phyloP scores from a whole-genome alignment of 192 early-diverging fungal genomes.

The Coemansia sp. region DNA sequence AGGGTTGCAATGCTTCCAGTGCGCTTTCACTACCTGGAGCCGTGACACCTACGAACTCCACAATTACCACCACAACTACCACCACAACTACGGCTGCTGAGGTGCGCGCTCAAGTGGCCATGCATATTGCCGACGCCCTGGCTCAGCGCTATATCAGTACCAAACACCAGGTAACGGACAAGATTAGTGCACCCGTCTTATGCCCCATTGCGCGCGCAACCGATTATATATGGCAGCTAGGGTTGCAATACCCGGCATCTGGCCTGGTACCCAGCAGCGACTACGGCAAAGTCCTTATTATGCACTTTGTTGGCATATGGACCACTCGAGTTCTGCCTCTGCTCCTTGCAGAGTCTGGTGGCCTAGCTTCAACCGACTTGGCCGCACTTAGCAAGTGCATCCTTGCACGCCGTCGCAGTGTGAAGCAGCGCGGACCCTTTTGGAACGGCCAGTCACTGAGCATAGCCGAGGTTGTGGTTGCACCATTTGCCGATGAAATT shows the following conservation, averaged over 20 bases:
- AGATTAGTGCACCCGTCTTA: background rate
- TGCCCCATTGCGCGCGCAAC: conserved; percentile 9
- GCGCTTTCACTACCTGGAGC: conserved; percentile 11
- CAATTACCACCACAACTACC: background rate
- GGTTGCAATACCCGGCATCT: conserved; percentile 20
- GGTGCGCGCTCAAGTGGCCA: conserved; percentile 3
- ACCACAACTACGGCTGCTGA: background rate
- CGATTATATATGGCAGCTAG: conserved; percentile 26
- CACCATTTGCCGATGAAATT: conserved; percentile 24
- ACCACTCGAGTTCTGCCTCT: conserved; percentile 12
- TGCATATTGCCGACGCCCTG: background rate
- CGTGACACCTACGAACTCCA: too few relatives aligned
- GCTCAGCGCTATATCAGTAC: background rate
- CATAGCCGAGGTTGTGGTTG: conserved; percentile 24
- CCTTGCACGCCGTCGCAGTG: conserved; percentile 4
- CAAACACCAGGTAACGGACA: background rate
- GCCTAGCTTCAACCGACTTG: conserved; percentile 5
- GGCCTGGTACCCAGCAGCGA: conserved; percentile 22
- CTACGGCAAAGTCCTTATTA: conserved; percentile 13
- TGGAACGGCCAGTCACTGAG: conserved; percentile 22
- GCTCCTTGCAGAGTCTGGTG: background rate
- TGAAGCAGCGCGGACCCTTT: conserved; percentile 26
- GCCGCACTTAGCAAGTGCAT: conserved; percentile 26
- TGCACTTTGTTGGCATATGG: conserved; percentile 26
- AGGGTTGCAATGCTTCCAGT: conserved; percentile 8